Evolutionary conservation across 495 filamentous ascomycete genomes (phyloP).

Genomic region (Polyplosphaeria fusca): DNA sequence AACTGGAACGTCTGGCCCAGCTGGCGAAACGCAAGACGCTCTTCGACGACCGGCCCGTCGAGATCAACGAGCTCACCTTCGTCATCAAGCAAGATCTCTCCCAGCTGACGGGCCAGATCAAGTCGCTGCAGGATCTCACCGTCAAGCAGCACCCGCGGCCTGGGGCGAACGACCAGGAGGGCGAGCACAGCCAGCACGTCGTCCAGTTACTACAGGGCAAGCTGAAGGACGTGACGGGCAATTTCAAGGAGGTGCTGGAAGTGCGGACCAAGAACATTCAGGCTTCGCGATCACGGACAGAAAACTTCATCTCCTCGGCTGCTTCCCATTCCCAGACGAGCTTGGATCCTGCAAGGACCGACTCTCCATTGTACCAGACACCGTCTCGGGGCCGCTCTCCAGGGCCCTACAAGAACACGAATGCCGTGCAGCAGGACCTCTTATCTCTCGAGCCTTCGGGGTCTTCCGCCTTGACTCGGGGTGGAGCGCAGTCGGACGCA

Average conservation of each 20-base stretch:
- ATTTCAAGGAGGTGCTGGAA: constrained; percentile 96
- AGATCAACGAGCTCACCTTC: constrained; percentile 94
- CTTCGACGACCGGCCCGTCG: constrained; percentile 92
- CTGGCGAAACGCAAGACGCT: constrained; percentile 93
- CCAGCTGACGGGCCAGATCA: constrained; percentile 82
- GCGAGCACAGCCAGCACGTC: constrained; percentile 97
- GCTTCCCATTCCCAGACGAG: constrained; percentile 65
- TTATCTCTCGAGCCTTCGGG: constrained; percentile 72
- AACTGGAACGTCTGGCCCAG: constrained; percentile 87
- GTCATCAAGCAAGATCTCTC: constrained; percentile 97
- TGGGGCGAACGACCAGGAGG: constrained; percentile 68
- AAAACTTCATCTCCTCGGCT: constrained; percentile 92
- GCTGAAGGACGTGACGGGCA: constrained; percentile 85
- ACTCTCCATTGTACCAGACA: constrained; percentile 83
- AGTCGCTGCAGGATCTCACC: constrained; percentile 69
- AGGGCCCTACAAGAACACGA: constrained; percentile 48
- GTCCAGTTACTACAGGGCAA: constrained; percentile 91
- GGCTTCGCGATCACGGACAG: constrained; percentile 83
- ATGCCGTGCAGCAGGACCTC: constrained; percentile 60
- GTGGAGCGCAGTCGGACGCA: constrained; percentile 64
- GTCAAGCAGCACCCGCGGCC: constrained; percentile 62
- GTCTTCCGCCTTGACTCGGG: constrained; percentile 50
- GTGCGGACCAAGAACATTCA: constrained; percentile 98
- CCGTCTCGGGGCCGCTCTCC: constrained; percentile 63
- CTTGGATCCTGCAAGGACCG: constrained; percentile 49